Evolutionary conservation across 768 basidiomycete species (phyloP).

Genomic region (Mycena pura): DNA sequence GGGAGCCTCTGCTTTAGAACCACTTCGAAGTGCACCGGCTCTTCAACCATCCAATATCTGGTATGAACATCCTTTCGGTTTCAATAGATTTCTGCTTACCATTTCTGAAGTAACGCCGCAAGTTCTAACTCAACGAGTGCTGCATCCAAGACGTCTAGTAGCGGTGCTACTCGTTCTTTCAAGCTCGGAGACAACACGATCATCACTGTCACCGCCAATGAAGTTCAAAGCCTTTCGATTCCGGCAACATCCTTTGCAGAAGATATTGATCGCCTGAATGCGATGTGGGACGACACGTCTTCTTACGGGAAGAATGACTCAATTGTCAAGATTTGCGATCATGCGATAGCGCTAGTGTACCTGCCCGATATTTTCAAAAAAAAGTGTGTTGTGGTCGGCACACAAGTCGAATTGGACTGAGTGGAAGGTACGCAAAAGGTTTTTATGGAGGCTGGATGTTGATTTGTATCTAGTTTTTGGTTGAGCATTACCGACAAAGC

Average conservation of each 20-base stretch:
- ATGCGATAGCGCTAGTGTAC: conserved; percentile 9
- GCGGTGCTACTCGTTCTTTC: neutral
- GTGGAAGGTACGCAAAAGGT: conserved; percentile 14
- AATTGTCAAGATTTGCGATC: conserved; percentile 21
- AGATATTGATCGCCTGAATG: conserved; percentile 28
- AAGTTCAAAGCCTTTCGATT: neutral
- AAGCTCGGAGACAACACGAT: neutral
- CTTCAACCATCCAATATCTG: neutral
- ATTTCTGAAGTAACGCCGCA: neutral
- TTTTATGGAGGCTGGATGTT: neutral
- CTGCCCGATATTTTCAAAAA: conserved; percentile 11
- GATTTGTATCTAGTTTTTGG: conserved; percentile 14
- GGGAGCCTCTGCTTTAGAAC: too few relatives aligned
- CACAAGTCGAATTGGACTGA: conserved; percentile 17
- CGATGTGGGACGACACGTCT: conserved; percentile 35
- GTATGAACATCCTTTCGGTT: neutral
- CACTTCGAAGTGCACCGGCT: too few relatives aligned
- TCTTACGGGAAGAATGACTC: conserved; percentile 27
- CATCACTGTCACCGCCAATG: neutral
- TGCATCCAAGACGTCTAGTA: too few relatives aligned
- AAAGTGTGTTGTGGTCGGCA: neutral
- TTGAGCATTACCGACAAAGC: conserved; percentile 19
- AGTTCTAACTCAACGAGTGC: neutral
- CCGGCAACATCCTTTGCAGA: conserved; percentile 29
- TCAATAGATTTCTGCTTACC: neutral